phyloP scores from a whole-genome alignment of 2,329 filamentous ascomycete genomes.

The Sporothrix schenckii region DNA sequence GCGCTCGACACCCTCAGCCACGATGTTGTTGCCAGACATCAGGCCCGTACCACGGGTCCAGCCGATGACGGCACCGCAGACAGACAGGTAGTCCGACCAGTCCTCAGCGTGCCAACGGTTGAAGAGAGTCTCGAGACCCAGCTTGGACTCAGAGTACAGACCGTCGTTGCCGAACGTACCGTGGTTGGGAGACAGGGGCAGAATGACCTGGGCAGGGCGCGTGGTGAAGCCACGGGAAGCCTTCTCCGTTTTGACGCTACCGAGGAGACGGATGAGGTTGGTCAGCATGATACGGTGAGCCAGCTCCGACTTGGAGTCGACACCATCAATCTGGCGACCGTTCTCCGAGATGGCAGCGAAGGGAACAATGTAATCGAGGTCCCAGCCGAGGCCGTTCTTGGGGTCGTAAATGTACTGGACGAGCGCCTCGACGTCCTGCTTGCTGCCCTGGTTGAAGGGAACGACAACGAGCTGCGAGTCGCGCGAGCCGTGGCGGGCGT shows the following conservation, averaged over 20 bases:
- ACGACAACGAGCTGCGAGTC: conserved; percentile 97
- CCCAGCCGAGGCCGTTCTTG: conserved; percentile 97
- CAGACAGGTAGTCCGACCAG: conserved; percentile 96
- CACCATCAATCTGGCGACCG: conserved; percentile 92
- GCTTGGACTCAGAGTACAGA: conserved; percentile 93
- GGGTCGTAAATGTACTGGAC: conserved; percentile 95
- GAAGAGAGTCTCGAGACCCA: conserved; percentile 95
- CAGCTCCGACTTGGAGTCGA: conserved; percentile 96
- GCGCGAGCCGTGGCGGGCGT: conserved; percentile 87
- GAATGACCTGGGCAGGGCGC: conserved; percentile 91
- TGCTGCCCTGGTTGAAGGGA: conserved; percentile 98
- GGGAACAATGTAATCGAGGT: conserved; percentile 92
- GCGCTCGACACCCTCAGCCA: conserved; percentile 94
- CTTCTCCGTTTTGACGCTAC: conserved; percentile 90
- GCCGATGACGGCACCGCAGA: conserved; percentile 96
- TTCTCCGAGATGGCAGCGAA: conserved; percentile 98
- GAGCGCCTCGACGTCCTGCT: conserved; percentile 93
- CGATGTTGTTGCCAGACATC: conserved; percentile 65
- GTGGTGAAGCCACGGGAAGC: conserved; percentile 86
- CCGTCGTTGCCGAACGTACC: conserved; percentile 98
- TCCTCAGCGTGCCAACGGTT: conserved; percentile 97
- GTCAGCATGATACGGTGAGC: conserved; percentile 99
- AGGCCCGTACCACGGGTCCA: conserved; percentile 98
- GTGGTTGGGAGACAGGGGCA: conserved; percentile 96
- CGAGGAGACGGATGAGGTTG: conserved; percentile 89